phyloP scores from a whole-genome alignment of 441 rosid species.

The Viola pubescens region DNA sequence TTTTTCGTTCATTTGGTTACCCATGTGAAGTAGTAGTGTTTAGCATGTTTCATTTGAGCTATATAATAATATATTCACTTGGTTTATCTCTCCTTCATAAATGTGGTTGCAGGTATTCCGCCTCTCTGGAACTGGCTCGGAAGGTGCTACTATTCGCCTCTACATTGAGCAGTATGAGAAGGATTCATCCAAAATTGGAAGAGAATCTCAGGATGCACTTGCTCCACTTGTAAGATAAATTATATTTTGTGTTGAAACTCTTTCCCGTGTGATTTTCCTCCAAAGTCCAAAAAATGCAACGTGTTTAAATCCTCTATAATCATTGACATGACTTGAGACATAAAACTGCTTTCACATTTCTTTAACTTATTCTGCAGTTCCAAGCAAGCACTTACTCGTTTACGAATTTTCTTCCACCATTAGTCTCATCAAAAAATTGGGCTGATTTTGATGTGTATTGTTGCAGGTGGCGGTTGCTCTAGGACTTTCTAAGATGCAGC shows the following conservation, averaged over 20 bases:
- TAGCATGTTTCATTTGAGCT: too few species aligned
- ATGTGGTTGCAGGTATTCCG: constrained; percentile 65
- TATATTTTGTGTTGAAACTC: too few species aligned
- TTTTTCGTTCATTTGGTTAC: background rate
- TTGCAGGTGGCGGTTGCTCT: constrained; percentile 84
- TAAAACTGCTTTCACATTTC: too few species aligned
- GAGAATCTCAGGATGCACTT: constrained; percentile 86
- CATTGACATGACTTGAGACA: too few species aligned
- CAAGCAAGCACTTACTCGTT: too few species aligned
- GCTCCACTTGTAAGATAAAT: constrained; percentile 65
- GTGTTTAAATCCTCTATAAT: too few species aligned
- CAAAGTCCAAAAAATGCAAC: too few species aligned
- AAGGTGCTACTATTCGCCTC: constrained; percentile 94
- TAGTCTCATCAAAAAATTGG: background rate
- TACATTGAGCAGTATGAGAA: constrained; percentile 95
- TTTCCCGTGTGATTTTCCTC: too few species aligned
- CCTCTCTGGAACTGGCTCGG: constrained; percentile 98
- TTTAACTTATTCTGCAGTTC: too few species aligned
- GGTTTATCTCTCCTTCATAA: background rate
- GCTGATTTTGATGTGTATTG: background rate
- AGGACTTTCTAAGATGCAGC: constrained; percentile 82
- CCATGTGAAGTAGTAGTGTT: background rate
- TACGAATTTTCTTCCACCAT: background rate
- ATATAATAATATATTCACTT: background rate
- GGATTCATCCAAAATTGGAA: constrained; percentile 76